A percentile compares a stretch with the other conserved stretches of the same genome.
Evolutionary conservation across 2,329 filamentous ascomycete species (phyloP).

Genomic region (Akanthomyces lecanii): DNA sequence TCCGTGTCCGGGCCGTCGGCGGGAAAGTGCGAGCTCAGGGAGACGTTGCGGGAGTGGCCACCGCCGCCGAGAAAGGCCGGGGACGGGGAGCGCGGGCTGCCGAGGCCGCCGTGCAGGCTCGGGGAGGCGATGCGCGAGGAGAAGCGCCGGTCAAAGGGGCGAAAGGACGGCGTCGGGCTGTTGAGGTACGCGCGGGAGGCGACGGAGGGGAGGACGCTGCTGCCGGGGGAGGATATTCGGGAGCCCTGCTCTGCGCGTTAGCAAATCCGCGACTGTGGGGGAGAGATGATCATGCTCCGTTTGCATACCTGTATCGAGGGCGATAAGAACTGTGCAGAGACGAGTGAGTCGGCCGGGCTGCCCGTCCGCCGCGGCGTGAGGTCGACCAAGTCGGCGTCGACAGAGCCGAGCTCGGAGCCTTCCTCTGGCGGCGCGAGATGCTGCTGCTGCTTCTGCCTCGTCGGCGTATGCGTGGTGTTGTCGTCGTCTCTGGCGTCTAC

Average conservation of each 20-base stretch:
- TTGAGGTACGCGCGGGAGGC: constrained; percentile 60
- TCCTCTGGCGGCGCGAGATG: constrained; percentile 34
- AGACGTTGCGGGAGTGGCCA: constrained; percentile 76
- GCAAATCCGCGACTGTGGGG: constrained; percentile 3
- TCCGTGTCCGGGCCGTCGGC: constrained; percentile 62
- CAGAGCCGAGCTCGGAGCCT: constrained; percentile 22
- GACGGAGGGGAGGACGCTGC: constrained; percentile 67
- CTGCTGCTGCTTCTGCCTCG: constrained; percentile 28
- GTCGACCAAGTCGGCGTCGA: constrained; percentile 43
- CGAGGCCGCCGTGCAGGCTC: constrained; percentile 28
- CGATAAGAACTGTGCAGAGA: constrained; percentile 72
- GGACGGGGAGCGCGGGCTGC: constrained; percentile 65
- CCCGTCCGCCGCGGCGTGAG: constrained; percentile 29
- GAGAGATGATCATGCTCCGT: not conserved
- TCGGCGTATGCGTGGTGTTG: constrained; percentile 29
- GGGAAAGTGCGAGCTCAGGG: constrained; percentile 66
- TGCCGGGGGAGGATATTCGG: constrained; percentile 62
- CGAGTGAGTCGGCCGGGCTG: constrained; percentile 59
- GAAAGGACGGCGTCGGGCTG: constrained; percentile 76
- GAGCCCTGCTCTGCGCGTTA: constrained; percentile 49
- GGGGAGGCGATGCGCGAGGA: constrained; percentile 73
- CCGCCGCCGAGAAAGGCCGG: constrained; percentile 68
- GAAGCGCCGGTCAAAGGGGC: constrained; percentile 92
- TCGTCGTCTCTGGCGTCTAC: not conserved
- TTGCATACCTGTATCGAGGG: constrained; percentile 67